Evolutionary conservation across 169 alveolate genomes (phyloP).

Genomic region (Plasmodium billcollinsi): DNA sequence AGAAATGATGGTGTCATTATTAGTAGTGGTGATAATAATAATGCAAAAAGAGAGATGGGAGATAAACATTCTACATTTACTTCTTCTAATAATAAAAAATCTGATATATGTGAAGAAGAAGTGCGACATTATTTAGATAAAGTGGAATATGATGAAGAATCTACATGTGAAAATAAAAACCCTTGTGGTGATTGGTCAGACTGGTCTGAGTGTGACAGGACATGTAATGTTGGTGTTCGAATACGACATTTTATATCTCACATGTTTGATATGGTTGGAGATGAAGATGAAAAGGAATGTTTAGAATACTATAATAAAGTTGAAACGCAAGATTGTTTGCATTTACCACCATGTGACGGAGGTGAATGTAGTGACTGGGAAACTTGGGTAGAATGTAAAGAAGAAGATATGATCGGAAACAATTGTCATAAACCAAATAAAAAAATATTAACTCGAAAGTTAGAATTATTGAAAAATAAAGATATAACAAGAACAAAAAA

Average conservation of each 20-base stretch:
- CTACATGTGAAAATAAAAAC: constrained; percentile 17
- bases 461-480: constrained; percentile 22
- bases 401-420: constrained; percentile 8
- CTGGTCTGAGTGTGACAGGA: constrained; percentile 68
- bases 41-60: too few relatives aligned
- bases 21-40: not conserved
- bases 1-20: not conserved
- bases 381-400: constrained; percentile 49
- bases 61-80: too few relatives aligned
- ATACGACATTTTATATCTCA: constrained; percentile 46
- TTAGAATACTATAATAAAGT: constrained; percentile 40
- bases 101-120: constrained; percentile 18
- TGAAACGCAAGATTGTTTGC: constrained; percentile 54
- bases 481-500: not conserved
- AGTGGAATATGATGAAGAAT: constrained; percentile 52
- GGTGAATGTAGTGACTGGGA: constrained; percentile 73
- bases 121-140: constrained; percentile 20
- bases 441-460: constrained; percentile 51
- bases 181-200: constrained; percentile 72
- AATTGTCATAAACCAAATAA: constrained; percentile 41
- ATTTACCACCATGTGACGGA: constrained; percentile 35
- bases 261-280: constrained; percentile 24
- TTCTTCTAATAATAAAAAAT: not conserved
- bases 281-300: constrained; percentile 12
- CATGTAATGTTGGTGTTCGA: constrained; percentile 60